These are phyloP conservation scores for Calonectria multiphialidica DNA, from an alignment of 2,329 filamentous ascomycete species.

Conservation along the genomic window DNA sequence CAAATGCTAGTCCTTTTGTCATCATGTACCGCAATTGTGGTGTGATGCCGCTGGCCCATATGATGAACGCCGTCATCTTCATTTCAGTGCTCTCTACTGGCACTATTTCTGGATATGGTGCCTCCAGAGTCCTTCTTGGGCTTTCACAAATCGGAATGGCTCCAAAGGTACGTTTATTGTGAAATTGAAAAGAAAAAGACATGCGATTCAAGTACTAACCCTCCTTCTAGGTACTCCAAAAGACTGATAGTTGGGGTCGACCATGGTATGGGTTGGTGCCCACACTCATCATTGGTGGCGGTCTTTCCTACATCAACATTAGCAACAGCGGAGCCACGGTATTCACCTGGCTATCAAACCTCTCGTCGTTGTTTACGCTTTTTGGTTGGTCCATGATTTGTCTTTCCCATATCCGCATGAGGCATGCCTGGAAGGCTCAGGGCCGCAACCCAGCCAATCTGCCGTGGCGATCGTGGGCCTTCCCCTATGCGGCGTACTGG, in stretches of 20 bases:
- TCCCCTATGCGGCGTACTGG: constrained; percentile 57
- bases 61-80: constrained; percentile 63
- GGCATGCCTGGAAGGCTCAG: constrained; percentile 54
- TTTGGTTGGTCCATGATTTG: constrained; percentile 59
- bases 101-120: constrained; percentile 56
- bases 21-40: constrained; percentile 57
- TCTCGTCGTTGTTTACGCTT: constrained; percentile 58
- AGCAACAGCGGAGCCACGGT: constrained; percentile 54
- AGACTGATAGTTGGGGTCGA: constrained; percentile 23
- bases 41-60: constrained; percentile 54
- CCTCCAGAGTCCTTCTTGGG: constrained; percentile 57
- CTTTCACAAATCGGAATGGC: constrained; percentile 58
- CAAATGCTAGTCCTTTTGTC: constrained; percentile 59
- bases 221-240: constrained; percentile 4
- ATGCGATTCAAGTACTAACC: neutral
- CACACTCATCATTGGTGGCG: constrained; percentile 63
- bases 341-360: constrained; percentile 61
- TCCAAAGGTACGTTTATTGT: constrained; percentile 46
- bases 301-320: constrained; percentile 57
- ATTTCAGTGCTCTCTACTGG: constrained; percentile 59
- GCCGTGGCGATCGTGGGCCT: constrained; percentile 58
- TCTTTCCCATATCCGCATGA: constrained; percentile 57
- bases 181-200: too few species aligned
- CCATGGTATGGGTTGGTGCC: constrained; percentile 52
- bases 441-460: constrained; percentile 51